Conservation (phyloP, 192 early-diverging fungal species). For the Backusella westeae region DNA sequence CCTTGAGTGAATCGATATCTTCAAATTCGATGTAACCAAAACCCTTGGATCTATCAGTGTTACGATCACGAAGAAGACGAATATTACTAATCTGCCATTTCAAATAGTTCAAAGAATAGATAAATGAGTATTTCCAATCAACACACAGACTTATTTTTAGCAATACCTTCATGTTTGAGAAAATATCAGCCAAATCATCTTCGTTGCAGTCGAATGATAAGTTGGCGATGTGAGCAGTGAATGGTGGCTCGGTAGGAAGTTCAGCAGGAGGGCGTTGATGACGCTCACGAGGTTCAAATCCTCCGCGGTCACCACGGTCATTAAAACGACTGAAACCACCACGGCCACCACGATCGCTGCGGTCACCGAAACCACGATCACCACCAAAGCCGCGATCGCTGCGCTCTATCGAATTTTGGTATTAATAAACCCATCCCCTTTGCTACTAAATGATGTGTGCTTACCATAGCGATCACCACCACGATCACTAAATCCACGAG, state of each 20-base stretch:
- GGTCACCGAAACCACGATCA: conserved; percentile 5
- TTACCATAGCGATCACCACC: conserved; percentile 16
- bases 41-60: conserved; percentile 81
- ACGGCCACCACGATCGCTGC: conserved; percentile 4
- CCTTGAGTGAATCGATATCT: conserved; percentile 75
- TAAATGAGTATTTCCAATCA: background rate
- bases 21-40: conserved; percentile 97
- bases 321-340: conserved; percentile 20
- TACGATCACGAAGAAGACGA: conserved; percentile 79
- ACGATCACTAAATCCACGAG: conserved; percentile 12
- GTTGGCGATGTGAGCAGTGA: conserved; percentile 89
- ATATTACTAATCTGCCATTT: conserved; percentile 65
- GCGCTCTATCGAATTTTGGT: background rate
- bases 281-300: conserved; percentile 36
- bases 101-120: background rate
- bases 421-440: background rate
- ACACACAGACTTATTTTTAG: background rate
- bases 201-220: conserved; percentile 85
- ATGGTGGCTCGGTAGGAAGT: conserved; percentile 85
- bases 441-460: too few relatives aligned
- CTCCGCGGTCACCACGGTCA: conserved; percentile 38
- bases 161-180: conserved; percentile 65
- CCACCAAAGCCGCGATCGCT: conserved; percentile 28
- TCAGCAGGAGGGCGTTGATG: conserved; percentile 48
- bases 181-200: conserved; percentile 68